Conservation (phyloP, 495 filamentous ascomycete species). For the Penicillium longicatenatum region DNA sequence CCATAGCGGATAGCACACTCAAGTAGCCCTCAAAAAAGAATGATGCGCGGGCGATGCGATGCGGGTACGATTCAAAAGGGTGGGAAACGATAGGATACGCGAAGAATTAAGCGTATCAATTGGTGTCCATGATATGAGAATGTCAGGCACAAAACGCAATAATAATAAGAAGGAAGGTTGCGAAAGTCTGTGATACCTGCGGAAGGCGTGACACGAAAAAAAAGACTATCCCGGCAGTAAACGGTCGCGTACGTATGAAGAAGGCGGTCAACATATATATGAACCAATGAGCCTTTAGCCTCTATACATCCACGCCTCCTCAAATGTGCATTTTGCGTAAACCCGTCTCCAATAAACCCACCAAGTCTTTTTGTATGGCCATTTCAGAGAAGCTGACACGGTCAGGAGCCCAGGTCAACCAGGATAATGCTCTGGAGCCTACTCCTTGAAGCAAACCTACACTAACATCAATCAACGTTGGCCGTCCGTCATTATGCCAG, state of each 20-base stretch:
- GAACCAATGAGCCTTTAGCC: too few relatives aligned
- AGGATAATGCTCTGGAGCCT: conserved; percentile 58
- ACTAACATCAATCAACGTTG: conserved; percentile 65
- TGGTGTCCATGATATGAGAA: not conserved
- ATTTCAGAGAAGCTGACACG: conserved; percentile 66
- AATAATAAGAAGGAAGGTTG: not conserved
- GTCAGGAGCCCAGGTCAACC: conserved; percentile 61
- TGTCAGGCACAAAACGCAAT: not conserved
- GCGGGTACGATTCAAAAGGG: not conserved
- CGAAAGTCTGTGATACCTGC: not conserved
- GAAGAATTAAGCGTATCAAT: not conserved
- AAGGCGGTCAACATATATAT: not conserved
- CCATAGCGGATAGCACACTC: conserved; percentile 15
- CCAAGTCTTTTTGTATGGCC: conserved; percentile 46
- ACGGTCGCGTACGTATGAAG: not conserved
- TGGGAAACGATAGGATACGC: not conserved
- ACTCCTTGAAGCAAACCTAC: conserved; percentile 57
- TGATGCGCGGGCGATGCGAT: not conserved
- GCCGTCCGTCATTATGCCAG: conserved; percentile 60
- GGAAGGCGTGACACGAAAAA: conserved; percentile 2
- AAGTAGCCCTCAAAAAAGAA: not conserved
- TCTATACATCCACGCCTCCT: too few relatives aligned
- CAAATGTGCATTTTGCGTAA: not conserved
- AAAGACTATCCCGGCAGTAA: not conserved
- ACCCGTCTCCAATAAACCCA: conserved; percentile 31